Conservation (phyloP, 164 flowering plant genomes). For the Vitis amurensis region DNA sequence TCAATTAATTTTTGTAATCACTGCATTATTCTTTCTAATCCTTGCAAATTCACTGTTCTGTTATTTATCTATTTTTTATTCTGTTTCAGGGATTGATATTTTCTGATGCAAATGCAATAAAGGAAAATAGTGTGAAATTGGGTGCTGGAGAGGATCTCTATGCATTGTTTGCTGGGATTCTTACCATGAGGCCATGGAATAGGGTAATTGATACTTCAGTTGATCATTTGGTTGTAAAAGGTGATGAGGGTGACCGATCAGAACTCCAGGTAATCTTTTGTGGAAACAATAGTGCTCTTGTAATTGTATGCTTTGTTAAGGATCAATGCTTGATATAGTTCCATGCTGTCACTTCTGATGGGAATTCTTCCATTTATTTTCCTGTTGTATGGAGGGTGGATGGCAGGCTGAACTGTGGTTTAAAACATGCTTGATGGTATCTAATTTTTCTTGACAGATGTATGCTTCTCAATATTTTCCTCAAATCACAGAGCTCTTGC, state of each 20-base stretch:
- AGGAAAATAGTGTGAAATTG: constrained; percentile 79
- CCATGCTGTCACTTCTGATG: neutral
- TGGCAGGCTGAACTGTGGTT: neutral
- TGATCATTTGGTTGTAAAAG: constrained; percentile 84
- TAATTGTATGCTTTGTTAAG: neutral
- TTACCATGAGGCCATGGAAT: constrained; percentile 97
- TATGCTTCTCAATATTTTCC: constrained; percentile 90
- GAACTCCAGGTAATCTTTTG: constrained; percentile 74
- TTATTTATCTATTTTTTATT: neutral
- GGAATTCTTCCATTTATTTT: too few relatives aligned
- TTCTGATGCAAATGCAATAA: constrained; percentile 85
- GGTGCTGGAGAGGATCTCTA: constrained; percentile 98
- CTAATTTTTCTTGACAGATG: constrained; percentile 55
- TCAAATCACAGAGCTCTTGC: constrained; percentile 81
- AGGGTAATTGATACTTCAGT: constrained; percentile 77
- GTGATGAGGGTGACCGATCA: constrained; percentile 66
- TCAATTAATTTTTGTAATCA: neutral
- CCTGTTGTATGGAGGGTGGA: neutral
- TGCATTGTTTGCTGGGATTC: constrained; percentile 87
- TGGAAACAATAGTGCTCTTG: neutral
- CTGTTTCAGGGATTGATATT: constrained; percentile 69
- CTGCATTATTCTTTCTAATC: neutral
- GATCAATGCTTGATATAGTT: too few relatives aligned
- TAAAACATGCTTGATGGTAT: neutral
- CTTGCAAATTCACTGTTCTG: neutral